Conservation (phyloP, 2,329 filamentous ascomycete genomes). For the Phialemonium atrogriseum region DNA sequence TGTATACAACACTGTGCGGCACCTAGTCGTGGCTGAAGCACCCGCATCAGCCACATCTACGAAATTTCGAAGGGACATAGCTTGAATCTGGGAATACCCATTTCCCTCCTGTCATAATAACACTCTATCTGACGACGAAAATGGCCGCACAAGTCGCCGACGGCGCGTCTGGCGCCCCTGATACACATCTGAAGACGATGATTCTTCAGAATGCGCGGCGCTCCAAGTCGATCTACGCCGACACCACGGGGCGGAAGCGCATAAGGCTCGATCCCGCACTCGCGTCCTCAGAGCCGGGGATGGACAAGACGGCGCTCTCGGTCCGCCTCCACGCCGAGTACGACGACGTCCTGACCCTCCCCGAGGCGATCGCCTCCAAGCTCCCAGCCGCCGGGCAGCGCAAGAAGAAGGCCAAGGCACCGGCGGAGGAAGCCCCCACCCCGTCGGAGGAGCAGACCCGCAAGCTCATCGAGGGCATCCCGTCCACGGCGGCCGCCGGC, state of each 20-base stretch:
- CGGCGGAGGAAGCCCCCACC: constrained; percentile 19
- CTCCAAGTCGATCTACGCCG: constrained; percentile 30
- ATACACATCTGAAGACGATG: constrained; percentile 24
- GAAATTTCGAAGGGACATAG: constrained; percentile 3
- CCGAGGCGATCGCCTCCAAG: constrained; percentile 69
- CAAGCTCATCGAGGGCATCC: constrained; percentile 59
- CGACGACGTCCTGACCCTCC: constrained; percentile 66
- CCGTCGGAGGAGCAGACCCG: constrained; percentile 41
- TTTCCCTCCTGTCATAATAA: neutral
- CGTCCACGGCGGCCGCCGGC: constrained; percentile 26
- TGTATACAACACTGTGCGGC: constrained; percentile 2
- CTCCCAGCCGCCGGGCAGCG: constrained; percentile 54
- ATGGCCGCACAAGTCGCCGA: constrained; percentile 22
- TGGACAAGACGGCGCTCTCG: constrained; percentile 35
- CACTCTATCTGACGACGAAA: neutral
- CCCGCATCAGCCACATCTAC: constrained; percentile 2
- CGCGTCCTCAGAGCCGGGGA: constrained; percentile 30
- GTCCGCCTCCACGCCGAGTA: constrained; percentile 67
- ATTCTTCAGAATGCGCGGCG: constrained; percentile 32
- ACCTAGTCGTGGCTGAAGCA: constrained; percentile 2
- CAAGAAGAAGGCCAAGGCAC: constrained; percentile 42
- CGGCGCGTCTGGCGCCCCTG: constrained; percentile 11
- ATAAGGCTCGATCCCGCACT: constrained; percentile 23
- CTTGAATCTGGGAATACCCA: neutral
- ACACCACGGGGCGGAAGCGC: constrained; percentile 19